Evolutionary conservation across 805 yeast species (phyloP).

Genomic region (Yamadazyma insecticola): DNA sequence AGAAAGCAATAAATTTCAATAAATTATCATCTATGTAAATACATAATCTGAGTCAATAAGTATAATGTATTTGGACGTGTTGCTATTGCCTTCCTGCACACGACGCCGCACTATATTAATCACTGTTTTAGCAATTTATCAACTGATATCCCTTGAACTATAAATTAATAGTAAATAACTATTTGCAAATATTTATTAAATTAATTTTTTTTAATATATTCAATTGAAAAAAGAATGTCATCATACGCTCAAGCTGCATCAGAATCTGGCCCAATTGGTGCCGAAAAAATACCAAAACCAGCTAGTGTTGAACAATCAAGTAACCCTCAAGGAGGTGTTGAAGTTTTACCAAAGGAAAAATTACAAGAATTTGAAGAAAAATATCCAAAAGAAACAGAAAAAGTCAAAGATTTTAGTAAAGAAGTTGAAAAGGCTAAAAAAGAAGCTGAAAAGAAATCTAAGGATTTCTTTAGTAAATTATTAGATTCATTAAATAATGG

Average conservation of each 20-base stretch:
- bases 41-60: no score
- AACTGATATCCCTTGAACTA: no score
- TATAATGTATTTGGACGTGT: no score
- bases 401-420: constrained; percentile 14
- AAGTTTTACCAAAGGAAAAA: constrained; percentile 12
- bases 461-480: constrained; percentile 18
- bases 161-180: no score
- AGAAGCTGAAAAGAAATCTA: constrained; percentile 18
- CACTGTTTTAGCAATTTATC: no score
- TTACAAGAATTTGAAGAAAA: constrained; percentile 12
- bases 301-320: constrained; percentile 15
- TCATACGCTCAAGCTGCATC: constrained; percentile 41
- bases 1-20: no score
- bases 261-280: constrained; percentile 32
- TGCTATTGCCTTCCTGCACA: no score
- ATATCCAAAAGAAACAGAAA: constrained; percentile 15
- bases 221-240: no score
- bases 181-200: no score
- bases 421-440: constrained; percentile 18
- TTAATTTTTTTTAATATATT: no score
- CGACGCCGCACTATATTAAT: no score
- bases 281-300: constrained; percentile 27
- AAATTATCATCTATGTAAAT: no score
- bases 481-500: constrained; percentile 4
- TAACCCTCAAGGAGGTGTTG: constrained; percentile 9